These are phyloP conservation scores for Aspergillus brasiliensis DNA, from an alignment of 2,329 filamentous ascomycete species.

Conservation along the genomic window DNA sequence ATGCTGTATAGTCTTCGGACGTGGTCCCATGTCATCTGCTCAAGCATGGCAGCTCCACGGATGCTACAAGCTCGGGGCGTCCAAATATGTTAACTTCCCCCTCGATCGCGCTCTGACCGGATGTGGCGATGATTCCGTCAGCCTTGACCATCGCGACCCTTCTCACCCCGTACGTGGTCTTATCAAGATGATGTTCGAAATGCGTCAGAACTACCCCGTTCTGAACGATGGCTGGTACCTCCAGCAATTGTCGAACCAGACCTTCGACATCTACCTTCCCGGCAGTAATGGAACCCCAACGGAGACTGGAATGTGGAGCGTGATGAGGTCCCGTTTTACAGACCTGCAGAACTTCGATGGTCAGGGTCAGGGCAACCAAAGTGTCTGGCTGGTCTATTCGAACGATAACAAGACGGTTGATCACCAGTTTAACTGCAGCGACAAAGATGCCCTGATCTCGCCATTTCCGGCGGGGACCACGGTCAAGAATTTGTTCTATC, in stretches of 20 bases:
- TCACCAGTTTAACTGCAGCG: constrained; percentile 59
- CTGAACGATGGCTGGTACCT: constrained; percentile 62
- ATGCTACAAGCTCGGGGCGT: constrained; percentile 59
- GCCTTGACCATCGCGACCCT: constrained; percentile 63
- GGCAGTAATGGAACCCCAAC: constrained; percentile 56
- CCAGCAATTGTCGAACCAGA: constrained; percentile 58
- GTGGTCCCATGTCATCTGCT: constrained; percentile 61
- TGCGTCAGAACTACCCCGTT: constrained; percentile 57
- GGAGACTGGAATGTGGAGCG: constrained; percentile 62
- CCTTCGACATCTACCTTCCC: constrained; percentile 50
- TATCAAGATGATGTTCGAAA: constrained; percentile 61
- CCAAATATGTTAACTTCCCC: constrained; percentile 60
- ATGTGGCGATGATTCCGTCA: constrained; percentile 58
- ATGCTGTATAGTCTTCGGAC: constrained; percentile 52
- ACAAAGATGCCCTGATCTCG: constrained; percentile 53
- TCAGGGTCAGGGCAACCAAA: constrained; percentile 45
- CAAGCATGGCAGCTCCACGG: constrained; percentile 66
- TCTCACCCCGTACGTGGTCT: constrained; percentile 62
- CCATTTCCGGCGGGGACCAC: constrained; percentile 56
- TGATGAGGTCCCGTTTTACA: constrained; percentile 52
- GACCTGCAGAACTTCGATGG: constrained; percentile 41
- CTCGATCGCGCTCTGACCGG: constrained; percentile 55
- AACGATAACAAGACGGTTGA: constrained; percentile 50
- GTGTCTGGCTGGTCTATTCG: constrained; percentile 47
- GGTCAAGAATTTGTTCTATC: constrained; percentile 64